Evolutionary conservation across 192 early-diverging fungal genomes (phyloP).

Genomic region (Podochytrium sp.): DNA sequence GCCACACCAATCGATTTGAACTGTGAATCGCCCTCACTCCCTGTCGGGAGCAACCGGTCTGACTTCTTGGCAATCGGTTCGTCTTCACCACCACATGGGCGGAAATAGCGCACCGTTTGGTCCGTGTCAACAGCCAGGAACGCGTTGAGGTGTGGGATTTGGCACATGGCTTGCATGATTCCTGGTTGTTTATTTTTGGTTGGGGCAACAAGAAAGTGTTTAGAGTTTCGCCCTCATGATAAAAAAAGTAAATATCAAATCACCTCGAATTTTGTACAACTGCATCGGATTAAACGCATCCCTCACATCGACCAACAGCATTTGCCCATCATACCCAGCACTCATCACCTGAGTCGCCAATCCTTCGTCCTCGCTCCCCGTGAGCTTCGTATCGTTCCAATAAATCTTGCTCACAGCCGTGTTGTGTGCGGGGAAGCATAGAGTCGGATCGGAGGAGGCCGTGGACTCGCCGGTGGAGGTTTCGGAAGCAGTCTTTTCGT

Average conservation of each 20-base stretch:
- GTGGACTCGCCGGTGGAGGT: background rate
- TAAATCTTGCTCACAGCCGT: slow-evolving; percentile 15
- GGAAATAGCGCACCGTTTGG: slow-evolving; percentile 32
- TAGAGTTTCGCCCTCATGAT: too few species aligned
- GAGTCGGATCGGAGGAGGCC: slow-evolving; percentile 23
- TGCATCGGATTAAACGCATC: slow-evolving; percentile 31
- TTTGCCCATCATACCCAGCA: slow-evolving; percentile 36
- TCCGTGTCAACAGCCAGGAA: slow-evolving; percentile 37
- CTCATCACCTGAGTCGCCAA: background rate
- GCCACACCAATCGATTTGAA: slow-evolving; percentile 1
- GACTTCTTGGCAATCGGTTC: slow-evolving; percentile 2
- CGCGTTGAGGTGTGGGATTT: slow-evolving; percentile 11
- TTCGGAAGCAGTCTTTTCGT: background rate
- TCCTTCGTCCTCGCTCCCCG: too few species aligned
- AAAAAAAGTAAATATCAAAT: slow-evolving; percentile 7
- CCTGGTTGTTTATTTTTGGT: background rate
- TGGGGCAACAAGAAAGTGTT: background rate
- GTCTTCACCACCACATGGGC: slow-evolving; percentile 30
- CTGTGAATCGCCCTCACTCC: background rate
- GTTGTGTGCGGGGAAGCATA: slow-evolving; percentile 39
- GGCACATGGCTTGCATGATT: slow-evolving; percentile 7
- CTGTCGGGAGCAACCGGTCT: too few species aligned
- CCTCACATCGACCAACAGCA: slow-evolving; percentile 35
- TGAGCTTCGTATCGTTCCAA: slow-evolving; percentile 14
- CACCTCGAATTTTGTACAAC: slow-evolving; percentile 40